Base-by-base conservation (phyloP, 176 grass and related monocot genomes). In the Leersia perrieri region DNA sequence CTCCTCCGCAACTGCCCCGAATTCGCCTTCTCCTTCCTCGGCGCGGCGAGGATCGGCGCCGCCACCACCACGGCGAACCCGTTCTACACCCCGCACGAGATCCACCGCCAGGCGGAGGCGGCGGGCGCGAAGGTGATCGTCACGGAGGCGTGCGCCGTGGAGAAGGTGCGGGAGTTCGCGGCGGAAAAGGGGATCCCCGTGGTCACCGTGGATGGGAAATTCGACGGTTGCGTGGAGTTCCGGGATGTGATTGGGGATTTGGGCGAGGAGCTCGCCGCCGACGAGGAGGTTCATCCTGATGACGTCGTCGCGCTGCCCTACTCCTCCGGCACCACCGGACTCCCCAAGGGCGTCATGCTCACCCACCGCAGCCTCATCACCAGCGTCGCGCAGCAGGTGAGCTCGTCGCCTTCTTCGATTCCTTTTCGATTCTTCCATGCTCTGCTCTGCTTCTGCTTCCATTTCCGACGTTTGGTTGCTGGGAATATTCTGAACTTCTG, bases 341-440 rank as follows among this genome's bases (percentile, higher is more conserved):
- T 97, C 13, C 95, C 95, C 62, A 97, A 97, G 80, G 95, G 95
- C 66, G 92, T 94, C 74, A 97, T 97, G 95, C 92, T 97, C 70
- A 97, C 89, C 7, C 95, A 97, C 89, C 92, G 95, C 82, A 97
- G 95, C 84, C 87, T 97, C 72, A 51, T 92, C 88, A 97, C 92
- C 68, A 97, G 95, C 86, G 91, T 97, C 47, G 90, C 95, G 3
- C 95, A 97, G 84, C 92, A 94, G 74, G 92, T 97, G 33, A 34
- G 65, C 1, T 4, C 41, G 20, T 1, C 1, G 4, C 40, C 14
- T 40, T 25, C 41, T 25, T 11, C 49, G 5, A 14, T 23, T 27
- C 15, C 30, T n/a, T 4, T 15, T n/a, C n/a, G n/a, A n/a, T 11
- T 9, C 68, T 72, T 26, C 28, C 33, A 66, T 13, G 0, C 68